A percentile compares a stretch with the other conserved stretches of the same genome.
Conservation (phyloP, 331 rosid genomes). For the Quercus lobata region DNA sequence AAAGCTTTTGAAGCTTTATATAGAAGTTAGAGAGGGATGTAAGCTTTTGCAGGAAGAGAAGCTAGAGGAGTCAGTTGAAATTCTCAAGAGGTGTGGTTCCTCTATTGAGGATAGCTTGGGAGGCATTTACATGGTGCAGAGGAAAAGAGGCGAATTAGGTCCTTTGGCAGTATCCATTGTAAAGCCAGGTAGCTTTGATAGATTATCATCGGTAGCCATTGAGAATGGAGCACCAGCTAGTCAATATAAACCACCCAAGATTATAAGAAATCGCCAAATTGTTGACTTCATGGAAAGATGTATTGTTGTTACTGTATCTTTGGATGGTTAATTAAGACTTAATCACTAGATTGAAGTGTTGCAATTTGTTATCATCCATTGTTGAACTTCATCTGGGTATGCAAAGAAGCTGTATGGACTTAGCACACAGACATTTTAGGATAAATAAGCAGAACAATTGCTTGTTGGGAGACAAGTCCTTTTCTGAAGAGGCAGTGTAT, state of each 20-base stretch:
- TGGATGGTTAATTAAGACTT: conserved; percentile 14
- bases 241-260: conserved; percentile 69
- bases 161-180: conserved; percentile 33
- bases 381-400: too few relatives aligned
- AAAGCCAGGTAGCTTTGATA: conserved; percentile 48
- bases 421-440: too few relatives aligned
- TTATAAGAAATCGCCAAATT: conserved; percentile 42
- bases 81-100: conserved; percentile 31
- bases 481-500: not conserved
- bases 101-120: conserved; percentile 53
- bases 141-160: conserved; percentile 41
- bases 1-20: conserved; percentile 44
- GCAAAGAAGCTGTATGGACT: too few relatives aligned
- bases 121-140: conserved; percentile 46
- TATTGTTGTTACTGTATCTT: conserved; percentile 18
- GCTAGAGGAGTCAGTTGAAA: conserved; percentile 24
- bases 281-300: conserved; percentile 38
- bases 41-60: conserved; percentile 30
- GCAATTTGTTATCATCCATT: not conserved
- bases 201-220: conserved; percentile 37
- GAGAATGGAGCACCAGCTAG: conserved; percentile 54
- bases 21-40: conserved; percentile 40
- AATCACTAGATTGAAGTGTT: not conserved
- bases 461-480: not conserved
- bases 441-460: too few relatives aligned